A percentile compares a stretch with the other conserved stretches of the same genome.
These are phyloP conservation scores for Saturnispora halmiae DNA, from an alignment of 805 yeast species.

Conservation along the genomic window DNA sequence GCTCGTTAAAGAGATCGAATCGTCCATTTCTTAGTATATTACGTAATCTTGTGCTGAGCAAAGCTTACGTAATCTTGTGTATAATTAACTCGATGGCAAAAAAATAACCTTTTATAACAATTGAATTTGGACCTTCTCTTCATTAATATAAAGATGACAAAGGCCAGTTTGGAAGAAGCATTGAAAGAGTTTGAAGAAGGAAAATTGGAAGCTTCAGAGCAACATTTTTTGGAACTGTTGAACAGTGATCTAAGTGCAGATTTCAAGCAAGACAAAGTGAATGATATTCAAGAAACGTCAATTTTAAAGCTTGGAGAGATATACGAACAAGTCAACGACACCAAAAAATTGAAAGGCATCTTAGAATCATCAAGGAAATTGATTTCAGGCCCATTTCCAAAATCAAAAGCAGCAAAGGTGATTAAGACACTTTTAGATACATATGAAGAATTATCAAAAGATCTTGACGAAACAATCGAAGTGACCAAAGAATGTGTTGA, in stretches of 20 bases:
- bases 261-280: slow-evolving; percentile 30
- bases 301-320: slow-evolving; percentile 68
- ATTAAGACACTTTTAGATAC: slow-evolving; percentile 73
- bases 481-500: slow-evolving; percentile 73
- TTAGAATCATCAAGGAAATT: slow-evolving; percentile 59
- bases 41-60: slow-evolving; percentile 4
- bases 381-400: slow-evolving; percentile 62
- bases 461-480: slow-evolving; percentile 59
- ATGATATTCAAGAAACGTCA: slow-evolving; percentile 56
- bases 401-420: slow-evolving; percentile 90
- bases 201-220: slow-evolving; percentile 50
- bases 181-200: slow-evolving; percentile 44
- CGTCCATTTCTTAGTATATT: too few species aligned
- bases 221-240: slow-evolving; percentile 45
- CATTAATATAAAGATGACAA: slow-evolving; percentile 21
- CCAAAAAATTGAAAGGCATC: slow-evolving; percentile 47
- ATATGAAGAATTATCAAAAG: slow-evolving; percentile 47
- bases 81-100: slow-evolving; percentile 7
- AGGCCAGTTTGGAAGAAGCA: slow-evolving; percentile 45
- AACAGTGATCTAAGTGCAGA: slow-evolving; percentile 14
- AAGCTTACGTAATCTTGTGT: slow-evolving; percentile 2
- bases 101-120: too few species aligned
- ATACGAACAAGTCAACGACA: slow-evolving; percentile 43
- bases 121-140: too few species aligned
- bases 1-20: slow-evolving; percentile 24